Base-by-base conservation (phyloP, 768 basidiomycete species). In the Coprinopsis strossmayeri region DNA sequence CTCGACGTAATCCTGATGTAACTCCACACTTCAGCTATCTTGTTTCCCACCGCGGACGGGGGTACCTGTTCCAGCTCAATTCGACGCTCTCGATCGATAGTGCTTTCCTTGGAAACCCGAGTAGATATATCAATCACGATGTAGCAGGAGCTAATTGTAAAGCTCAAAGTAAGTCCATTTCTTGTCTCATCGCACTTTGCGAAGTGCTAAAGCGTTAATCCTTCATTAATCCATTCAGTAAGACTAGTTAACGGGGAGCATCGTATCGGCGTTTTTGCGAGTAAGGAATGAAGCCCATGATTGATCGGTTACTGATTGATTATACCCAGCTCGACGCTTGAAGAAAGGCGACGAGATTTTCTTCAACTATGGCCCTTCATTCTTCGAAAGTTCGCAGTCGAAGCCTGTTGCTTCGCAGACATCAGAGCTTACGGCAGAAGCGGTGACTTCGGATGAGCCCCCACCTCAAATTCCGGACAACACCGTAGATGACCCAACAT, bases 31-130 rank as follows among this genome's bases (percentile, higher is more conserved):
- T 4, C 46, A 53, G 50, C 17, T n/a, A 40, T 12, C 28, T 53
- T 18, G 39, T 49, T 5, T 32, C 45, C 15, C 54, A 57, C 15
- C 30, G 20, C 1, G 48, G 45, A 2, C 52, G 53, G 20, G 45
- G 50, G 25, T 57, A 57, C 30, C 45, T 55, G 27, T 57, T 57
- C 34, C 45, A 57, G 5, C 47, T 57, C 17, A 53, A 57, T 20
- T 32, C 43, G n/a, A 45, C 18, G 5, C 4, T 45, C 5, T 28
- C 43, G n/a, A n/a, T 45, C 4, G 43, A 45, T 18, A 45, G 43
- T 20, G 27, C 43, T 3, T 45, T 18, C 27, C 5, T 28, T 32
- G 43, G 43, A 4, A 45, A 28, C 18, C 26, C 43, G 15, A 32
- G 43, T 20, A 25, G 43, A 11, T 45, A 45, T 32, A 45, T 45